Percentiles rank a stretch among this genome's conserved stretches.
phyloP scores from a whole-genome alignment of 208 protist species.

The Porcisia hertigi region DNA sequence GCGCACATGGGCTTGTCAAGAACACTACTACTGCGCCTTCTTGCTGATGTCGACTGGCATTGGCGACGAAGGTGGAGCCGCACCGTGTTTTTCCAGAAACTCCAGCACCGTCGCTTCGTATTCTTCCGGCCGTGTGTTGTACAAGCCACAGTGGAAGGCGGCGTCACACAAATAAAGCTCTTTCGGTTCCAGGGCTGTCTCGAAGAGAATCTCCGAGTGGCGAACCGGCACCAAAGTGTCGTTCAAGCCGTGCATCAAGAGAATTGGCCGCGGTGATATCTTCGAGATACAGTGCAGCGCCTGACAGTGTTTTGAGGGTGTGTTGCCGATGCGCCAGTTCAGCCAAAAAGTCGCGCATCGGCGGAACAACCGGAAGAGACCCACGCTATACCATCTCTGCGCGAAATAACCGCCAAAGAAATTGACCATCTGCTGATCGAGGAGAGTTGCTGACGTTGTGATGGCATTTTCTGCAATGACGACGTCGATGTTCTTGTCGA shows the following conservation, averaged over 20 bases:
- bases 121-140: conserved; percentile 84
- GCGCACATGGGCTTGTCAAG: neutral
- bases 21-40: conserved; percentile 2
- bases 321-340: conserved; percentile 88
- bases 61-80: neutral
- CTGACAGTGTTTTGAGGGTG: conserved; percentile 82
- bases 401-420: conserved; percentile 80
- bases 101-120: conserved; percentile 69
- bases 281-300: conserved; percentile 80
- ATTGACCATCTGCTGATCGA: conserved; percentile 78
- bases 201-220: conserved; percentile 83
- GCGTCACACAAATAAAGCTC: conserved; percentile 85
- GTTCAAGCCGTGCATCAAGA: conserved; percentile 90
- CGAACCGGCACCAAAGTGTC: conserved; percentile 85
- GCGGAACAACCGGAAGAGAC: conserved; percentile 74
- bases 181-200: conserved; percentile 82
- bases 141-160: conserved; percentile 90
- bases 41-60: neutral
- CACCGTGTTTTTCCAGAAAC: conserved; percentile 57
- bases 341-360: conserved; percentile 72
- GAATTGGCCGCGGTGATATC: conserved; percentile 75
- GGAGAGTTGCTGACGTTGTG: conserved; percentile 75
- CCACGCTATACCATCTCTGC: conserved; percentile 46
- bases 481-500: conserved; percentile 82
- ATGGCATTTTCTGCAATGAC: conserved; percentile 92